Evolutionary conservation across 495 filamentous ascomycete species (phyloP).

Genomic region (Ramalina intermedia): DNA sequence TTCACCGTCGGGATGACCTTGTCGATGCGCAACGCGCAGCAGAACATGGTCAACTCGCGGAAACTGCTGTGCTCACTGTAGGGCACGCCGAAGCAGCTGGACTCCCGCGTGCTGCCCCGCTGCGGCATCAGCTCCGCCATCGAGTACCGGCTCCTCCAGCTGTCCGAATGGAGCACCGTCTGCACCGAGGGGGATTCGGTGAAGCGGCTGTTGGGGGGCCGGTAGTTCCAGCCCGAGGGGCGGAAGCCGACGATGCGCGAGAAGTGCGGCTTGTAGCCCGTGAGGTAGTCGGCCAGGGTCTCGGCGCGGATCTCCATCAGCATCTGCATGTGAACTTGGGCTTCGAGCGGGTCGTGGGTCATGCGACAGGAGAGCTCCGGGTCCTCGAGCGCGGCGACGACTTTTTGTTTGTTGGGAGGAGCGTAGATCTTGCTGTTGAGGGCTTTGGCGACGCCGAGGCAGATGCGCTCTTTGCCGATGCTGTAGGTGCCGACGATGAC

Average conservation of each 20-base stretch:
- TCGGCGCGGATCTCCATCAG: constrained; percentile 82
- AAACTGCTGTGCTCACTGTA: constrained; percentile 95
- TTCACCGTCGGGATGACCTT: constrained; percentile 90
- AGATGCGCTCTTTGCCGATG: constrained; percentile 96
- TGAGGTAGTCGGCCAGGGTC: constrained; percentile 77
- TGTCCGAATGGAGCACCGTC: constrained; percentile 54
- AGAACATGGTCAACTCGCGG: constrained; percentile 84
- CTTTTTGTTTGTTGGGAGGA: constrained; percentile 59
- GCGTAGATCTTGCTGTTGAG: constrained; percentile 86
- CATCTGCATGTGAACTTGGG: constrained; percentile 95
- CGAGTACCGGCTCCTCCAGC: constrained; percentile 59
- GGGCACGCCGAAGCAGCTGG: constrained; percentile 78
- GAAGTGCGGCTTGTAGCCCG: constrained; percentile 61
- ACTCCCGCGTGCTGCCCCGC: constrained; percentile 60
- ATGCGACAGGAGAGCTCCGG: constrained; percentile 60
- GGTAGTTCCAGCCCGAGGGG: constrained; percentile 84
- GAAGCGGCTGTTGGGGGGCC: constrained; percentile 48
- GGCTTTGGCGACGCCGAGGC: constrained; percentile 76
- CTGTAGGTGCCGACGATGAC: constrained; percentile 94
- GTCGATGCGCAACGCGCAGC: constrained; percentile 73
- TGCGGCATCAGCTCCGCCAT: constrained; percentile 55
- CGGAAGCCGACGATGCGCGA: constrained; percentile 79
- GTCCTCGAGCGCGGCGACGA: constrained; percentile 78
- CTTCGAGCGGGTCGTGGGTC: constrained; percentile 65
- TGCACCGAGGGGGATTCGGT: constrained; percentile 48